These are phyloP conservation scores for Boletus bicolor DNA, from an alignment of 768 basidiomycete species.

Conservation along the genomic window DNA sequence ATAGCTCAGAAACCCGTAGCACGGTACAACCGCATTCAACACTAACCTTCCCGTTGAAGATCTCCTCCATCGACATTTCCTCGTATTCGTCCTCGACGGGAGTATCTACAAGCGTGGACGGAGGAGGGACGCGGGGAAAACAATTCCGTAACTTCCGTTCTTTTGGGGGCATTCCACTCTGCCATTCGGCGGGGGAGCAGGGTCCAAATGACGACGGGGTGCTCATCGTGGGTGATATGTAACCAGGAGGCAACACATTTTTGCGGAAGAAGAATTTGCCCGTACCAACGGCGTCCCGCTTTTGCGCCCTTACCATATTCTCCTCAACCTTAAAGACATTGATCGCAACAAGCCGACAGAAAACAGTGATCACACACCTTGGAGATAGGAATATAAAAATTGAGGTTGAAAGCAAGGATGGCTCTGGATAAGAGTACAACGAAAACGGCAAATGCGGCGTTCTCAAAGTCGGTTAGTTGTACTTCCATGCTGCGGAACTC, in stretches of 20 bases:
- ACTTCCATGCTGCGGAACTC: slow-evolving; percentile 99
- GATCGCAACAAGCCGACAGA: background rate
- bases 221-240: slow-evolving; percentile 37
- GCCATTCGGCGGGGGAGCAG: slow-evolving; percentile 36
- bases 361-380: slow-evolving; percentile 50
- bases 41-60: slow-evolving; percentile 87
- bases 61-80: slow-evolving; percentile 89
- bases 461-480: slow-evolving; percentile 98
- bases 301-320: slow-evolving; percentile 92
- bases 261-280: slow-evolving; percentile 90
- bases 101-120: slow-evolving; percentile 47
- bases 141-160: slow-evolving; percentile 70
- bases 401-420: slow-evolving; percentile 86
- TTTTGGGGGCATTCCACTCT: slow-evolving; percentile 41
- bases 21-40: background rate
- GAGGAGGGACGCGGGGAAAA: slow-evolving; percentile 51
- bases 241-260: slow-evolving; percentile 64
- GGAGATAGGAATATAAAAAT: slow-evolving; percentile 96
- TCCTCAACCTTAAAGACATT: slow-evolving; percentile 74
- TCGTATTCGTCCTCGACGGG: slow-evolving; percentile 81
- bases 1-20: background rate
- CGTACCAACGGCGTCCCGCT: slow-evolving; percentile 68
- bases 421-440: slow-evolving; percentile 92
- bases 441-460: slow-evolving; percentile 95
- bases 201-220: slow-evolving; percentile 43